Evolutionary conservation across 495 filamentous ascomycete species (phyloP).

Genomic region (Physcia stellaris): DNA sequence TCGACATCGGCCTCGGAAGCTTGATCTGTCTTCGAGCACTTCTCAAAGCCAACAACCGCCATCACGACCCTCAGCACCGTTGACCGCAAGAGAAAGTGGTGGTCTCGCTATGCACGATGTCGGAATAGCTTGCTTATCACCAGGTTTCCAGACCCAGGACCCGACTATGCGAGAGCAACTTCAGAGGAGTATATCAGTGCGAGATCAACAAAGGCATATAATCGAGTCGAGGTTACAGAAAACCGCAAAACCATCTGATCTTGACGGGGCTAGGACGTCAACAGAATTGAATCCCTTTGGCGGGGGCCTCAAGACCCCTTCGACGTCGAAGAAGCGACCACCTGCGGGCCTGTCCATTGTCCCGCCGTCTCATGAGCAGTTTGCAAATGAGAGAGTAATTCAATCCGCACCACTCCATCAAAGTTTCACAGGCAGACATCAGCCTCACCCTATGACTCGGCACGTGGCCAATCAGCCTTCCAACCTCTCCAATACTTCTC

Average conservation of each 20-base stretch:
- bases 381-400: conserved; percentile 89
- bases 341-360: conserved; percentile 88
- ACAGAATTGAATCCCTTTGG: conserved; percentile 35
- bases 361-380: conserved; percentile 90
- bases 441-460: conserved; percentile 66
- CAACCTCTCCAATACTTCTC: conserved; percentile 71
- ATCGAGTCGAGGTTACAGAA: conserved; percentile 87
- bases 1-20: conserved; percentile 72
- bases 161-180: conserved; percentile 93
- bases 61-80: conserved; percentile 55
- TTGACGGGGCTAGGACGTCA: conserved; percentile 42
- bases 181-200: conserved; percentile 82
- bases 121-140: conserved; percentile 85
- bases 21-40: conserved; percentile 72
- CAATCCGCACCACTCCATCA: conserved; percentile 94
- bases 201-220: conserved; percentile 87
- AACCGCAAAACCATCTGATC: conserved; percentile 60
- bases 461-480: conserved; percentile 78
- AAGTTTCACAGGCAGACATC: conserved; percentile 83
- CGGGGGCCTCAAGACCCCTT: conserved; percentile 51
- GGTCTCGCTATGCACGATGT: conserved; percentile 79
- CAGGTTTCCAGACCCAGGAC: conserved; percentile 90
- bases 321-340: conserved; percentile 57
- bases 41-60: conserved; percentile 36
- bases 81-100: conserved; percentile 61